These are phyloP conservation scores for Lipomyces lipofer DNA, from an alignment of 805 yeast genomes.

Conservation along the genomic window DNA sequence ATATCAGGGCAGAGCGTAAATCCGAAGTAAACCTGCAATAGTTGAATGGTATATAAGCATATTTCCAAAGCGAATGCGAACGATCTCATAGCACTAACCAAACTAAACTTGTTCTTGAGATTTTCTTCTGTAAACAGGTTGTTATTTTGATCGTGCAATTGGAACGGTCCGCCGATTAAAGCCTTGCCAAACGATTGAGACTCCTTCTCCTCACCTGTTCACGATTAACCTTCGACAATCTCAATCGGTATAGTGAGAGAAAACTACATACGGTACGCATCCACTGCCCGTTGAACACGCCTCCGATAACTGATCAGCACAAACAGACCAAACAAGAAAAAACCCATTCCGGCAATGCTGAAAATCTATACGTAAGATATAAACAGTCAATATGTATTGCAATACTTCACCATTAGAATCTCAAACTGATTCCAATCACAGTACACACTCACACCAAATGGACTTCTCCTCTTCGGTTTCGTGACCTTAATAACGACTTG, in stretches of 20 bases:
- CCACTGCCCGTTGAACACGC: conserved; percentile 22
- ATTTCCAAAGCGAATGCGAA: background rate
- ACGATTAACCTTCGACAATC: background rate
- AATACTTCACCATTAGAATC: background rate
- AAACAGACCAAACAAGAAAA: conserved; percentile 12
- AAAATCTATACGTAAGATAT: conserved; percentile 11
- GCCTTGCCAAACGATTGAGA: conserved; percentile 64
- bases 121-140: conserved; percentile 74
- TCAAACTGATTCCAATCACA: background rate
- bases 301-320: conserved; percentile 18
- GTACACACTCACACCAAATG: conserved; percentile 14
- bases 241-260: too few species aligned
- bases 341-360: conserved; percentile 14
- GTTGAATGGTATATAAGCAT: background rate
- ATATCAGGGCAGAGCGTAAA: conserved; percentile 98
- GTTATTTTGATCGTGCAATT: conserved; percentile 68
- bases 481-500: conserved; percentile 19
- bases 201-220: conserved; percentile 18
- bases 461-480: conserved; percentile 7
- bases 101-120: conserved; percentile 73
- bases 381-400: background rate
- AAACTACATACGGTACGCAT: conserved; percentile 13
- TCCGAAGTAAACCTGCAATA: conserved; percentile 73
- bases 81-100: conserved; percentile 37
- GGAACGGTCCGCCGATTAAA: conserved; percentile 86